These are phyloP conservation scores for Streptanthus diversifolius DNA, from an alignment of 345 rosid species.

Conservation along the genomic window DNA sequence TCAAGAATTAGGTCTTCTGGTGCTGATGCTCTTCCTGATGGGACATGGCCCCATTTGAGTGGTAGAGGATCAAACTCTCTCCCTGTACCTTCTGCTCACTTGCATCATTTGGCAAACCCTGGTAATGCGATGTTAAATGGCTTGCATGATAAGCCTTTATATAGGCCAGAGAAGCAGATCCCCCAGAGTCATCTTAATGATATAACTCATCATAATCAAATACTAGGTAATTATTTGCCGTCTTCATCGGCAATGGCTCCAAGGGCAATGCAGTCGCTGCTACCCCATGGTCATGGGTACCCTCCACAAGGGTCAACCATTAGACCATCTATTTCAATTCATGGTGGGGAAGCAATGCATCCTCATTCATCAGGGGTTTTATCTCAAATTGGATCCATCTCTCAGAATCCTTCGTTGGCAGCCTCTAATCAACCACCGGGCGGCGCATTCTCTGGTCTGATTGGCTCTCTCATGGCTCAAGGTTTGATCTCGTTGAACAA, in stretches of 20 bases:
- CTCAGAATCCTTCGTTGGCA: conserved; percentile 45
- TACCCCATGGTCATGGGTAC: conserved; percentile 48
- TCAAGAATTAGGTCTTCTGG: conserved; percentile 48
- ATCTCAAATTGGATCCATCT: conserved; percentile 41
- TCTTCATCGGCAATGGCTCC: conserved; percentile 42
- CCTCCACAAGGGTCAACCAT: conserved; percentile 43
- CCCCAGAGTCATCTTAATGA: conserved; percentile 45
- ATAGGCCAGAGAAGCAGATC: conserved; percentile 50
- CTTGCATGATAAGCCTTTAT: conserved; percentile 44
- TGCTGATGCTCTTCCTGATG: conserved; percentile 40
- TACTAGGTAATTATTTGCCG: conserved; percentile 41
- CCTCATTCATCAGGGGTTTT: conserved; percentile 61
- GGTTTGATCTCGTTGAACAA: conserved; percentile 78
- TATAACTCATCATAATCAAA: conserved; percentile 52
- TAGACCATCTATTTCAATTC: conserved; percentile 45
- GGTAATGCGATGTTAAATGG: conserved; percentile 40
- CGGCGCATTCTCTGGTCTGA: conserved; percentile 69
- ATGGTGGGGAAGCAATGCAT: conserved; percentile 50
- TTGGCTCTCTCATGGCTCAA: conserved; percentile 82
- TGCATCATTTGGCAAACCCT: conserved; percentile 48
- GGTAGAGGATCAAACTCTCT: conserved; percentile 52
- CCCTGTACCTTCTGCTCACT: conserved; percentile 42
- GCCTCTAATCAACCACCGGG: conserved; percentile 51
- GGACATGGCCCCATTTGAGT: conserved; percentile 57
- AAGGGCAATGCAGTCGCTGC: conserved; percentile 43